Percentiles rank a stretch among this genome's conserved stretches.
Conservation (phyloP, 495 filamentous ascomycete genomes). For the Friedmanniomyces simplex region DNA sequence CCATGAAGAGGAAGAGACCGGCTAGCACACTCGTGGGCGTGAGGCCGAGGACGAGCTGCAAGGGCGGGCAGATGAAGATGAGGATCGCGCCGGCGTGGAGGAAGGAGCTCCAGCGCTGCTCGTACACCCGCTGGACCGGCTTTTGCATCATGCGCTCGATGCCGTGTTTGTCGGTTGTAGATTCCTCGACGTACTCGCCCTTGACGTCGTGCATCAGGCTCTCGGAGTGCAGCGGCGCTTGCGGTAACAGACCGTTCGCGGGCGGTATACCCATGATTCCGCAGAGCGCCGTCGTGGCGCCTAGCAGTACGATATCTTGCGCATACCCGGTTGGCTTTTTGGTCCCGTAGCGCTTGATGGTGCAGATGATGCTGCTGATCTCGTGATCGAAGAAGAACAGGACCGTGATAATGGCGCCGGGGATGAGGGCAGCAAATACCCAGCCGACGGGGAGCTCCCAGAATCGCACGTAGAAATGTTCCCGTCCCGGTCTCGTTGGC, state of each 20-base stretch:
- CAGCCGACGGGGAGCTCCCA: constrained; percentile 68
- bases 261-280: constrained; percentile 83
- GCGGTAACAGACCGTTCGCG: constrained; percentile 67
- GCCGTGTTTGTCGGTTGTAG: constrained; percentile 19
- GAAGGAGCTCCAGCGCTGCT: constrained; percentile 80
- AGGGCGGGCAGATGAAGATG: constrained; percentile 74
- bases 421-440: constrained; percentile 43
- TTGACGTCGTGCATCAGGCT: constrained; percentile 37
- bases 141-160: constrained; percentile 44
- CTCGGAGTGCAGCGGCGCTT: constrained; percentile 85
- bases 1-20: constrained; percentile 91
- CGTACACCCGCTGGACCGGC: constrained; percentile 52
- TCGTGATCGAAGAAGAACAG: constrained; percentile 83
- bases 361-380: constrained; percentile 54
- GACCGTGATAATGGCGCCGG: constrained; percentile 76
- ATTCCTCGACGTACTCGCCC: neutral
- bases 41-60: constrained; percentile 68
- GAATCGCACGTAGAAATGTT: constrained; percentile 71
- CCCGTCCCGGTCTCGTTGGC: constrained; percentile 60
- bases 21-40: constrained; percentile 82
- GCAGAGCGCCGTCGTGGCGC: constrained; percentile 71
- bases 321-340: constrained; percentile 86
- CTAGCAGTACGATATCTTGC: constrained; percentile 87
- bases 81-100: constrained; percentile 72
- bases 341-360: constrained; percentile 86